These are phyloP conservation scores for Schizophyllum amplum DNA, from an alignment of 1,284 basidiomycete genomes.

Conservation along the genomic window DNA sequence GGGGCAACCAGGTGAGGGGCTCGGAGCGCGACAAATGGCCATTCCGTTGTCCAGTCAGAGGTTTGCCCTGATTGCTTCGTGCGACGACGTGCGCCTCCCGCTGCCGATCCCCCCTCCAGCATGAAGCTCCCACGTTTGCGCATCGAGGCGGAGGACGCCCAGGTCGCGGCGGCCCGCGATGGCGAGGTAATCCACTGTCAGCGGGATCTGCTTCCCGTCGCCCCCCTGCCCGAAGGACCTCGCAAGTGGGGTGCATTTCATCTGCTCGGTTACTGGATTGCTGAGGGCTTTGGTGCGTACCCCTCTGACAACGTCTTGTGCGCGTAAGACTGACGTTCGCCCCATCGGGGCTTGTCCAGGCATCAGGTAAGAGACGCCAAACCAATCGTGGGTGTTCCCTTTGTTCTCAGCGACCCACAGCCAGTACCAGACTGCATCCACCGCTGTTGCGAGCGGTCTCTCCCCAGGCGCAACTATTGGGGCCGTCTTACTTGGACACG, in stretches of 20 bases:
- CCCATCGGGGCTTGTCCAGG: background rate
- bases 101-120: background rate
- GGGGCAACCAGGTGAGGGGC: background rate
- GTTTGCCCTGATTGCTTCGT: background rate
- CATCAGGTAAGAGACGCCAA: conserved; percentile 6
- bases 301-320: background rate
- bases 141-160: background rate
- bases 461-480: conserved; percentile 13
- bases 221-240: conserved; percentile 8
- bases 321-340: background rate
- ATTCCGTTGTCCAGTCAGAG: background rate
- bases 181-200: conserved; percentile 7
- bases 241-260: conserved; percentile 14
- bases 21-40: background rate
- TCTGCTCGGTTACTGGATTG: conserved; percentile 17
- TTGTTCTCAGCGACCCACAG: conserved; percentile 4
- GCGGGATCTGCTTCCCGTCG: conserved; percentile 14
- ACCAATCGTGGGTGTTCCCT: background rate
- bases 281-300: conserved; percentile 17
- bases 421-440: conserved; percentile 19
- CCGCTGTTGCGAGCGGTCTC: conserved; percentile 14
- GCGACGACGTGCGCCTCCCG: background rate
- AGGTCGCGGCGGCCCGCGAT: background rate
- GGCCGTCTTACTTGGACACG: conserved; percentile 16
- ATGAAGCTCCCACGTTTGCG: background rate